Evolutionary conservation across 2,329 filamentous ascomycete genomes (phyloP).

Genomic region (Neofusicoccum parvum): DNA sequence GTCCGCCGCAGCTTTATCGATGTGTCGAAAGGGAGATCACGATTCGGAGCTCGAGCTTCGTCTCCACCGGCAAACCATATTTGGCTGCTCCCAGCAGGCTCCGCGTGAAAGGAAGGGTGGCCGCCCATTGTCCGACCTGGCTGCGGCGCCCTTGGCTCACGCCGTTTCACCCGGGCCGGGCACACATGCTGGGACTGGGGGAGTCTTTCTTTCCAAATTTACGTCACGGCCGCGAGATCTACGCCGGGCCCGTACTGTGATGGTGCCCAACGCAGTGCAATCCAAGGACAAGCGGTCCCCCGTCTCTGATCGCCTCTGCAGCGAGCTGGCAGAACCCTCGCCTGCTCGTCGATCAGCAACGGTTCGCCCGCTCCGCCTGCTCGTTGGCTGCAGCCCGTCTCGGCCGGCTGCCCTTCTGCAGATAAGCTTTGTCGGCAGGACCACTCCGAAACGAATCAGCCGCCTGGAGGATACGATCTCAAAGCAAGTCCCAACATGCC

Average conservation of each 20-base stretch:
- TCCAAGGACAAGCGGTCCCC: not conserved
- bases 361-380: not conserved
- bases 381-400: not conserved
- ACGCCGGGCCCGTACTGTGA: not conserved
- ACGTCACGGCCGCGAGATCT: conserved; percentile 4
- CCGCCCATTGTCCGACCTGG: not conserved
- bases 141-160: not conserved
- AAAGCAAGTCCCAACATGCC: not conserved
- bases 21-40: conserved; percentile 12
- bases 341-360: not conserved
- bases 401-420: not conserved
- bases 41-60: conserved; percentile 15
- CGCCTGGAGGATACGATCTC: not conserved
- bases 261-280: conserved; percentile 6
- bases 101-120: not conserved
- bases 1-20: conserved; percentile 8
- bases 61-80: conserved; percentile 12
- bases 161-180: not conserved
- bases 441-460: conserved; percentile 6
- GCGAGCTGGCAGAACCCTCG: not conserved
- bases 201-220: not conserved
- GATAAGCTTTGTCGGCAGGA: conserved; percentile 14
- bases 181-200: no score
- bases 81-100: not conserved
- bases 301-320: conserved; percentile 4